Evolutionary conservation across 208 protist genomes (phyloP).

Genomic region (Herpetomonas tarakana): DNA sequence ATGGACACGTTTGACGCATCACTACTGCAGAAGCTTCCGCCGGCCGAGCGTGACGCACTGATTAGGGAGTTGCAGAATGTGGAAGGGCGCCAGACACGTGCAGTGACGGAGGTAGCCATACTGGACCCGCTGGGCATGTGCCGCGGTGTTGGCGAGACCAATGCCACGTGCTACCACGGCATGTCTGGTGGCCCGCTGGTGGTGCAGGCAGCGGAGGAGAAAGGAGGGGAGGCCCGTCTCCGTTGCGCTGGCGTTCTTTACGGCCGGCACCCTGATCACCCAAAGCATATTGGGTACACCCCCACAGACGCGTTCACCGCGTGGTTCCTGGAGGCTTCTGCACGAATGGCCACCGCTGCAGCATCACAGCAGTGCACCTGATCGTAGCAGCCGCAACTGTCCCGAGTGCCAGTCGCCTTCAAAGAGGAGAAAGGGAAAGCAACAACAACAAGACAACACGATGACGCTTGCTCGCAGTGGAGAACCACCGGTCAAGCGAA

Average conservation of each 20-base stretch:
- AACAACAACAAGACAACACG: too few species aligned
- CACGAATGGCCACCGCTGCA: background rate
- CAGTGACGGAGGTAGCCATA: conserved; percentile 26
- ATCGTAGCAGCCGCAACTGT: too few species aligned
- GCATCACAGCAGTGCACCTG: too few species aligned
- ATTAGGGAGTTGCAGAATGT: conserved; percentile 48
- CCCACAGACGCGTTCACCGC: background rate
- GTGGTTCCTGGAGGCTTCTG: background rate
- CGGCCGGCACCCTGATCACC: background rate
- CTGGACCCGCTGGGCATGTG: conserved; percentile 55
- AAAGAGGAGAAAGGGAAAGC: too few species aligned
- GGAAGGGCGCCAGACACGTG: conserved; percentile 53
- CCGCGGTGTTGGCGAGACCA: conserved; percentile 18
- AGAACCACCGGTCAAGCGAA: too few species aligned
- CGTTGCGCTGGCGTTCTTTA: background rate
- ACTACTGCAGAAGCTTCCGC: conserved; percentile 46
- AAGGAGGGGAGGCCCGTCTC: background rate
- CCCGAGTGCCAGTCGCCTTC: too few species aligned
- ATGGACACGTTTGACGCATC: conserved; percentile 75
- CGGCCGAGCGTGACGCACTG: conserved; percentile 41
- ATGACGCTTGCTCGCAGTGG: too few species aligned
- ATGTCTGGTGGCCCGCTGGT: conserved; percentile 76
- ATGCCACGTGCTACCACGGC: conserved; percentile 59
- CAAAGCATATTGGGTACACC: background rate
- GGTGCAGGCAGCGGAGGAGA: background rate